Percentiles rank a stretch among this genome's conserved stretches.
Evolutionary conservation across 1,284 basidiomycete genomes (phyloP).

Genomic region (Leccinum colubrinum): DNA sequence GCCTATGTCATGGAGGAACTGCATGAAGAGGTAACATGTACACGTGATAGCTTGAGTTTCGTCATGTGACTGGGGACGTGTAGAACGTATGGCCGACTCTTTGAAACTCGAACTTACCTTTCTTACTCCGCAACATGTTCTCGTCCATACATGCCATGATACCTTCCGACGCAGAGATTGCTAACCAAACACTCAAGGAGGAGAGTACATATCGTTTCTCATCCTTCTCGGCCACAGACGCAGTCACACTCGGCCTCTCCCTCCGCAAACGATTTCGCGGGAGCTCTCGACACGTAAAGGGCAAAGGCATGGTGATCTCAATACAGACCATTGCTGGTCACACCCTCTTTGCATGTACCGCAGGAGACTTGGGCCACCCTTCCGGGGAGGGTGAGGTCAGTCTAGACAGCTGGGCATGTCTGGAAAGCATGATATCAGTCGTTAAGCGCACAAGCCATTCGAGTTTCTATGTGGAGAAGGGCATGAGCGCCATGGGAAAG

Average conservation of each 20-base stretch:
- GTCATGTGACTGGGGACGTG: constrained; percentile 17
- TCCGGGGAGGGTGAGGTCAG: constrained; percentile 72
- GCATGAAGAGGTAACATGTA: constrained; percentile 46
- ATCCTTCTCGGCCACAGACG: constrained; percentile 72
- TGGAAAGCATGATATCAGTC: constrained; percentile 77
- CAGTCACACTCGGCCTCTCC: constrained; percentile 76
- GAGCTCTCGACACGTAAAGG: constrained; percentile 67
- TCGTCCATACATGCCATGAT: constrained; percentile 58
- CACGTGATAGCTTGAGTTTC: constrained; percentile 29
- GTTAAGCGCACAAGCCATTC: constrained; percentile 80
- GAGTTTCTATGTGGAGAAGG: constrained; percentile 80
- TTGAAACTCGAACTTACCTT: neutral
- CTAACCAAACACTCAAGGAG: constrained; percentile 65
- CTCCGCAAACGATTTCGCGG: constrained; percentile 76
- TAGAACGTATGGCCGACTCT: too few relatives aligned
- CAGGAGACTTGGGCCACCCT: constrained; percentile 67
- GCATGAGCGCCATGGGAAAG: constrained; percentile 79
- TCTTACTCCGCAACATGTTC: constrained; percentile 37
- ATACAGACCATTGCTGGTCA: constrained; percentile 78
- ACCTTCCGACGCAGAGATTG: constrained; percentile 69
- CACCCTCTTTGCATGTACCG: constrained; percentile 75
- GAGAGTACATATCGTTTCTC: constrained; percentile 68
- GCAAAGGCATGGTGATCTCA: constrained; percentile 75
- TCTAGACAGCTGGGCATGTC: constrained; percentile 71
- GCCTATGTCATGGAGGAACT: constrained; percentile 77